Percentiles rank a stretch among this genome's conserved stretches.
These are phyloP conservation scores for Penicillium paxilli DNA, from an alignment of 495 filamentous ascomycete genomes.

Conservation along the genomic window DNA sequence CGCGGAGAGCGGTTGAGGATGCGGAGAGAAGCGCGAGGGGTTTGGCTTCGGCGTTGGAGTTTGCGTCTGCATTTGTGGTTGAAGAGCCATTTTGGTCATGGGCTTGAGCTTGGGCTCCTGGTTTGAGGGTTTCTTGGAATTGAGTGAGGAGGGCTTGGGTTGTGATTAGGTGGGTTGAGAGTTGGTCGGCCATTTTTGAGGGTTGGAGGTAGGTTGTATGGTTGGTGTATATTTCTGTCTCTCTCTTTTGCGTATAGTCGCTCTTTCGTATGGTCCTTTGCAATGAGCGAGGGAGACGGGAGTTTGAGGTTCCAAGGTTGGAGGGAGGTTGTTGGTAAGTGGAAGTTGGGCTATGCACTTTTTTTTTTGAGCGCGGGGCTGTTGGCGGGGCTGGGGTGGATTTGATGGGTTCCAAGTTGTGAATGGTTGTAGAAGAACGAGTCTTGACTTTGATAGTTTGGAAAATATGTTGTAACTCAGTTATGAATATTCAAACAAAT, in stretches of 20 bases:
- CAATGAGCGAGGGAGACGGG: too few relatives aligned
- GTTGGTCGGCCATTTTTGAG: slow-evolving; percentile 39
- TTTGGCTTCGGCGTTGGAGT: slow-evolving; percentile 37
- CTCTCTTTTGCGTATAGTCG: too few relatives aligned
- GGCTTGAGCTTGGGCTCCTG: slow-evolving; percentile 19
- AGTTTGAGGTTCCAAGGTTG: not conserved
- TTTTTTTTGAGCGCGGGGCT: not conserved
- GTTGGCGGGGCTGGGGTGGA: not conserved
- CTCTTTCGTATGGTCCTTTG: not conserved
- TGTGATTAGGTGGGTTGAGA: slow-evolving; percentile 31
- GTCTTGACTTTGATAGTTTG: too few relatives aligned
- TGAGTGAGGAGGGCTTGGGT: slow-evolving; percentile 34
- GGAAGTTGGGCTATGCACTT: not conserved
- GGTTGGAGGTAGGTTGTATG: too few relatives aligned
- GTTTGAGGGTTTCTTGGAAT: slow-evolving; percentile 39
- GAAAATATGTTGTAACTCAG: too few relatives aligned
- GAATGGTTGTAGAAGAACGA: not conserved
- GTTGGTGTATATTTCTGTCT: too few relatives aligned
- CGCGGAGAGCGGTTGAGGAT: slow-evolving; percentile 65
- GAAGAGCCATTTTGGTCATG: too few relatives aligned
- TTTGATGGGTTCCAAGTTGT: not conserved
- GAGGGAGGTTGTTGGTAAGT: not conserved
- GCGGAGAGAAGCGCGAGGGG: slow-evolving; percentile 63
- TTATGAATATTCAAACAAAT: too few relatives aligned
- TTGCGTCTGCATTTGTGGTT: slow-evolving; percentile 2